Base-by-base conservation (phyloP, 2,329 filamentous ascomycete genomes). In the Trichoderma breve region DNA sequence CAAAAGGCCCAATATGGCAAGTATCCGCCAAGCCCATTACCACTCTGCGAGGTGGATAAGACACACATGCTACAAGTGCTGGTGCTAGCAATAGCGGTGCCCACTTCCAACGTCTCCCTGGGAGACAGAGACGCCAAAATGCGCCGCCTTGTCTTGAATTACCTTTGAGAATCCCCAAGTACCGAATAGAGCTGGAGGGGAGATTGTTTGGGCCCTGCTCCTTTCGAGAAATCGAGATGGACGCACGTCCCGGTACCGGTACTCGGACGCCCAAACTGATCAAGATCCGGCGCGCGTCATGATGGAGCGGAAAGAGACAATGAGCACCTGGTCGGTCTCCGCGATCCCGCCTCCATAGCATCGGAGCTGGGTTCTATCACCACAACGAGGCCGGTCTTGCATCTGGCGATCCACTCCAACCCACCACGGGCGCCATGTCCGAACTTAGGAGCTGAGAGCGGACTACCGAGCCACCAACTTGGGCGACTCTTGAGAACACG, bases 331-430 rank as follows among this genome's bases (percentile, higher is more conserved):
- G 78, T 79, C 77, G 76, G 78, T 79, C 77, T 78, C 68, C 76
- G 73, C 74, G 76, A 77, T 78, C 76, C 78, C 74, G 75, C 76
- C 76, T 74, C 78, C 78, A 79, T 75, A 75, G 73, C 75, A 78
- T 77, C 76, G 77, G 78, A 74, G 74, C 78, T 67, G 39, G 30
- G 43, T 24, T n/a, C 64, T 36, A 64, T 36, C 60, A 60, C 11
- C 28, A 62, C 43, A 61, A 66, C 39, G 62, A 66, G 26, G 58
- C 47, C 66, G 55, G 39, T 57, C 66, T 70, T 61, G 61, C 51
- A 66, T 70, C 21, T 53, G 14, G 60, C 60, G 71, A 55, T 57
- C 71, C 71, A 72, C 71, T 18, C 66, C 61, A 66, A 39, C 66
- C 71, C 71, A 60, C 66, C 57, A 24, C 66, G 66, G 66, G 24